These are phyloP conservation scores for Henckelia pumila DNA, from an alignment of 257 asterid genomes.

Conservation along the genomic window DNA sequence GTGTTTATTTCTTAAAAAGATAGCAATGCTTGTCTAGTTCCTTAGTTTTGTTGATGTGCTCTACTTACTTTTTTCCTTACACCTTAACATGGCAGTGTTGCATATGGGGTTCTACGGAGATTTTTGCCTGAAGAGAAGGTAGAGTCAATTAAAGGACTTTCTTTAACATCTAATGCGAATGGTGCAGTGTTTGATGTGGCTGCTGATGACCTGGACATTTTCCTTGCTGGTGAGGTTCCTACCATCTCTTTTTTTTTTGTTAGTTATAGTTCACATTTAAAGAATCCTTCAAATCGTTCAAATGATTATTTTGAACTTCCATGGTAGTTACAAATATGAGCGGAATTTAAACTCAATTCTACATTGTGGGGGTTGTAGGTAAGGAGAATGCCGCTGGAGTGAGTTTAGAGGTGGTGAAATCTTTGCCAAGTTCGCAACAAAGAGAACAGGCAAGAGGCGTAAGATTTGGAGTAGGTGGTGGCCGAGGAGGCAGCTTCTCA, in stretches of 20 bases:
- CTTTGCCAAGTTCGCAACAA: slow-evolving; percentile 68
- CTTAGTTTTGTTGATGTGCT: background rate
- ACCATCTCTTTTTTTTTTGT: background rate
- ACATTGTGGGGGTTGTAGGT: slow-evolving; percentile 39
- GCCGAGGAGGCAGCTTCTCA: slow-evolving; percentile 38
- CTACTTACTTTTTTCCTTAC: background rate
- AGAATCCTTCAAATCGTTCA: background rate
- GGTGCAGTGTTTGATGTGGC: slow-evolving; percentile 94
- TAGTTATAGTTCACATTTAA: background rate
- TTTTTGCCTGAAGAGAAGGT: slow-evolving; percentile 86
- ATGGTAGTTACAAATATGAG: too few relatives aligned
- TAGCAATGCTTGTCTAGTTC: too few relatives aligned
- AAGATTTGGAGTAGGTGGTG: slow-evolving; percentile 40
- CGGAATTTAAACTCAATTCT: background rate
- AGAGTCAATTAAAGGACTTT: slow-evolving; percentile 79
- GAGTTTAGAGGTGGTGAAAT: slow-evolving; percentile 55
- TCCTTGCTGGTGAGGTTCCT: slow-evolving; percentile 56
- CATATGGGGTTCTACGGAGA: slow-evolving; percentile 62
- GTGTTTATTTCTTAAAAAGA: too few relatives aligned
- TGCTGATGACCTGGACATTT: slow-evolving; percentile 53
- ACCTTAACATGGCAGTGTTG: slow-evolving; percentile 43
- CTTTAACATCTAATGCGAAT: slow-evolving; percentile 82
- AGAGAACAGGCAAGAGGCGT: slow-evolving; percentile 49
- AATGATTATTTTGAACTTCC: too few relatives aligned
- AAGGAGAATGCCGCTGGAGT: slow-evolving; percentile 59